These are phyloP conservation scores for Zangia roseola DNA, from an alignment of 768 basidiomycete genomes.

Conservation along the genomic window DNA sequence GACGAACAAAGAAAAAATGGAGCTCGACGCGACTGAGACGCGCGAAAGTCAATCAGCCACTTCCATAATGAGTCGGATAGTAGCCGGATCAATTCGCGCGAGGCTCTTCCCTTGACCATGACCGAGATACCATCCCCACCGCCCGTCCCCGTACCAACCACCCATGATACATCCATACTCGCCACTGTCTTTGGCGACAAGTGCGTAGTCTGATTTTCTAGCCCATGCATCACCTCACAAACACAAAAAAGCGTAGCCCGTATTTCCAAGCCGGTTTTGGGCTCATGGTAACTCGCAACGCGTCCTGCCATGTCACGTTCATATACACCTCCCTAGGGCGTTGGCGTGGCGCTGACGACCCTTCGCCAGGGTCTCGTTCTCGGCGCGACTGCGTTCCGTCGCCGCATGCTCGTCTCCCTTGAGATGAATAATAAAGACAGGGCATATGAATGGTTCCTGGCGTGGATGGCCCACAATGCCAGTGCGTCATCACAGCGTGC, in stretches of 20 bases:
- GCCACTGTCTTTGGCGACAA: slow-evolving; percentile 56
- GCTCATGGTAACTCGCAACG: slow-evolving; percentile 67
- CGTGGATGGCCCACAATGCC: slow-evolving; percentile 87
- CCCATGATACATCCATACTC: slow-evolving; percentile 30
- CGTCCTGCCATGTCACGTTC: not conserved
- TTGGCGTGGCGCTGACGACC: slow-evolving; percentile 80
- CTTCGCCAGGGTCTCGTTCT: slow-evolving; percentile 70
- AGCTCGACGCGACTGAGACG: slow-evolving; percentile 28
- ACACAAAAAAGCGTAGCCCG: slow-evolving; percentile 63
- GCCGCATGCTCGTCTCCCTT: slow-evolving; percentile 89
- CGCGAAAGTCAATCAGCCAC: slow-evolving; percentile 18
- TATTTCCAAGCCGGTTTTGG: slow-evolving; percentile 99
- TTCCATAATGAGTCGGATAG: slow-evolving; percentile 3
- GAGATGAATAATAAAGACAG: slow-evolving; percentile 97
- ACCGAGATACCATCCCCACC: not conserved
- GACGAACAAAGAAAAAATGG: slow-evolving; percentile 10
- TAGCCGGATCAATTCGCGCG: not conserved
- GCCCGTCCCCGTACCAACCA: slow-evolving; percentile 1
- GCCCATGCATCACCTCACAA: slow-evolving; percentile 12
- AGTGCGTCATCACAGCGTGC: slow-evolving; percentile 28
- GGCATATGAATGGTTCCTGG: slow-evolving; percentile 94
- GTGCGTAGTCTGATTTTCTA: slow-evolving; percentile 43
- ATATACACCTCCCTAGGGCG: slow-evolving; percentile 52
- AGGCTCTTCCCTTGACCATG: slow-evolving; percentile 10
- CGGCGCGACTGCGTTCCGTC: slow-evolving; percentile 72